Evolutionary conservation across 257 asterid species (phyloP), one percentile per base, ranked within the genome.

Genomic region (Nicotiana knightiana): DNA sequence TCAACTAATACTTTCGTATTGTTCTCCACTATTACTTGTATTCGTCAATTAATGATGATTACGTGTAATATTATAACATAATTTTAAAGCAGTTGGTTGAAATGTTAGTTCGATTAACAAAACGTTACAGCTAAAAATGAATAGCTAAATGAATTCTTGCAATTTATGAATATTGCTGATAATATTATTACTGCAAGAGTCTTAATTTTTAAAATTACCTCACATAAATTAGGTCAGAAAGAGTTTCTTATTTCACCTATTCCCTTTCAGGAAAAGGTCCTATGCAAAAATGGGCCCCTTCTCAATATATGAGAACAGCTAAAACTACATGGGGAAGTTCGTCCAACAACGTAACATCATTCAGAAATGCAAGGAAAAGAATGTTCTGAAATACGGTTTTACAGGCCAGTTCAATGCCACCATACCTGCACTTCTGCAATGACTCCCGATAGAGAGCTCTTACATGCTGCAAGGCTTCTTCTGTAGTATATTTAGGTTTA

Each of bases 391-490:
- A 73, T 73, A 73, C 48, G 59, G 77, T 48, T 73, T 48, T 73
- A 73, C 26, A 24, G 43, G 43, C 79, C 0, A 73, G 8, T 48
- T 48, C 26, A 73, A 3, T 73, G 79, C 62, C 39, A 64, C 68
- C 70, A 88, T 84, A 96, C 98, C 93, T 89, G 89, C 93, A 94
- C 67, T 86, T 90, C 86, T 46, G 81, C 81, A 89, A 79, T 5
- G 94, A 90, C 81, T 94, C 97, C 77, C 6, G 76, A 85, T 94
- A 94, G 79, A 96, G 94, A 83, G 93, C 93, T 81, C 89, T 91
- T 83, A 92, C 89, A 63, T 86, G 95, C 82, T 90, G 93, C 61
- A 88, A 55, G 71, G 99, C 97, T 90, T 96, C 99, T 79, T 96
- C 97, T 26, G 80, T 78, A 65, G 91, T 93, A 87, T 89, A 92